A percentile compares a stretch with the other conserved stretches of the same genome.
phyloP scores from a whole-genome alignment of 2,329 filamentous ascomycete species.

The Exophiala dermatitidis region DNA sequence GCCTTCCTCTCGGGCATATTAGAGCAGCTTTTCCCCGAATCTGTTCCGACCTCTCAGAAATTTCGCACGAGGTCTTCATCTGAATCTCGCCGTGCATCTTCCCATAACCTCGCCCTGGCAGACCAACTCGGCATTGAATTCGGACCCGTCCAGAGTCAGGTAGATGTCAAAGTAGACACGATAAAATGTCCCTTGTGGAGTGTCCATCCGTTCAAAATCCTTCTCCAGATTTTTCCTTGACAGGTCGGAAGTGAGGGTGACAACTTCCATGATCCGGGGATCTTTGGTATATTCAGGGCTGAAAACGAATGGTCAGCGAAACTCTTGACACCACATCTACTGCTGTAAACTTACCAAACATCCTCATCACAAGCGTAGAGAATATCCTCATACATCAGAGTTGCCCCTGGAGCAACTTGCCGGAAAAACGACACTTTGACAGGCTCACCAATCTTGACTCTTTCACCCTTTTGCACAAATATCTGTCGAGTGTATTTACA shows the following conservation, averaged over 20 bases:
- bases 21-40: no score
- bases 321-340: not conserved
- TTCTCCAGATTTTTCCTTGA: constrained; percentile 98
- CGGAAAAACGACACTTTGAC: constrained; percentile 99
- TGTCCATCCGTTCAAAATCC: constrained; percentile 99
- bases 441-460: constrained; percentile 97
- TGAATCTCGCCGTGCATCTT: constrained; percentile 83
- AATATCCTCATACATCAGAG: constrained; percentile 98
- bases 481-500: constrained; percentile 99
- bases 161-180: constrained; percentile 65
- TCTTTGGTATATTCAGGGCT: constrained; percentile 94
- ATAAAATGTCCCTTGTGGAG: constrained; percentile 93
- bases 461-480: constrained; percentile 96
- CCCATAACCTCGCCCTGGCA: constrained; percentile 99
- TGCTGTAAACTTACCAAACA: constrained; percentile 49
- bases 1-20: no score
- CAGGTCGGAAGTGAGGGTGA: constrained; percentile 92
- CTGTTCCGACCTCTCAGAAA: no score
- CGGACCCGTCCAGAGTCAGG: constrained; percentile 89
- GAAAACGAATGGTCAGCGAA: constrained; percentile 5
- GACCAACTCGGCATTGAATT: constrained; percentile 97
- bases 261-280: constrained; percentile 99
- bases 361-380: constrained; percentile 97
- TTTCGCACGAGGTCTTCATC: constrained; percentile 37
- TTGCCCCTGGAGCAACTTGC: constrained; percentile 92